Base-by-base conservation (phyloP, 352 stramenopile species). In the Globisporangium mamillatum region DNA sequence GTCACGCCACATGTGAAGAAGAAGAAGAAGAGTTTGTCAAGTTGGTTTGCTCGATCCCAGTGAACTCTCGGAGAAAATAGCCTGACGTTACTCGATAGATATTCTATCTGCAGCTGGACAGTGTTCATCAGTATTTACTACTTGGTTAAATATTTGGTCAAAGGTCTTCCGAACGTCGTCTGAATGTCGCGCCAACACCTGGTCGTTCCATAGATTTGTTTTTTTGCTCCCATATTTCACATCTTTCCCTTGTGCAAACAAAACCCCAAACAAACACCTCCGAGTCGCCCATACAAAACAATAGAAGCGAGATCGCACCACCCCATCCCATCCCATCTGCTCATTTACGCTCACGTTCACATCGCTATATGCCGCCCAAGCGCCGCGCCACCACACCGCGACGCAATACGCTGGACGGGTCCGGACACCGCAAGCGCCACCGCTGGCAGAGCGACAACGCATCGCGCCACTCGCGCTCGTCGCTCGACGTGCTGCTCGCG, bases 401-500 rank as follows among this genome's bases (percentile, higher is more conserved):
- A 52, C 44, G 44, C 44, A 52, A 52, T 18, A 52, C 44, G 18
- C 44, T 52, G 16, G 50, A 56, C 50, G 50, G 50, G n/a, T 22
- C 54, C 22, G 25, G 25, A 22, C 57, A 36, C 44, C 60, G 63
- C 53, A 53, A 14, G 27, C 18, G 54, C 55, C 58, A 61, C 63
- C 52, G 63, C 56, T 68, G 67, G 67, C 46, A 68, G 10, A 63
- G 36, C 61, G 67, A 73, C 48, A 48, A 12, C 36, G 34, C 32
- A 14, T 50, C 61, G 22, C 53, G 29, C 12, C 52, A 62, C 54
- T 70, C 63, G 5, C 61, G 36, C 29, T 71, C 63, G 0, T 82
- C 75, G 20, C 61, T 73, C 34, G 70, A 81, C 20, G 56, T 84
- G 20, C 34, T 84, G 58, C 41, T 80, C 16, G 48, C n/a, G 66